These are phyloP conservation scores for Nakaseomyces nivariensis DNA, from an alignment of 1,139 yeast genomes.

Conservation along the genomic window DNA sequence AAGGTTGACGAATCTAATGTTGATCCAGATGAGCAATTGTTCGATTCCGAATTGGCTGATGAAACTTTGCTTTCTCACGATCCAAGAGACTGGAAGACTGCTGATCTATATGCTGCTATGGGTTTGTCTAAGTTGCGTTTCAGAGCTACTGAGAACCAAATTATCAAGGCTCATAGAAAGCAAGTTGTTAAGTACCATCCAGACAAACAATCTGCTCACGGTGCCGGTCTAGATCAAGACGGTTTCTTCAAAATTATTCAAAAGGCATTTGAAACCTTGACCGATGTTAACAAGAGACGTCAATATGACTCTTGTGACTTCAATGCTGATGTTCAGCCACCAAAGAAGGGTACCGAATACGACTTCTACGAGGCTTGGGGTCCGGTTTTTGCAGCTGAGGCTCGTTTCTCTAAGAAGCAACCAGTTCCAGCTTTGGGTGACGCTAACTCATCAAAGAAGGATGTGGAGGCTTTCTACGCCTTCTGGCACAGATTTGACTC, in stretches of 20 bases:
- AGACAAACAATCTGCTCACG: slow-evolving; percentile 74
- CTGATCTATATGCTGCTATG: slow-evolving; percentile 91
- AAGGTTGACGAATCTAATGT: slow-evolving; percentile 55
- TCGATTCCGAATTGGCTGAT: slow-evolving; percentile 64
- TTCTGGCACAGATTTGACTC: slow-evolving; percentile 96
- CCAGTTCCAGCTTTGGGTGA: slow-evolving; percentile 83
- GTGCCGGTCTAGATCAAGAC: slow-evolving; percentile 84
- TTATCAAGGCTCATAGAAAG: slow-evolving; percentile 93
- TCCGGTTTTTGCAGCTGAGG: slow-evolving; percentile 83
- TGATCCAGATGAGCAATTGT: slow-evolving; percentile 65
- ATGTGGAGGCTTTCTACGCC: slow-evolving; percentile 80
- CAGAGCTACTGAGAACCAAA: slow-evolving; percentile 86
- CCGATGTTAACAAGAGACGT: slow-evolving; percentile 76
- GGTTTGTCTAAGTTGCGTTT: slow-evolving; percentile 87
- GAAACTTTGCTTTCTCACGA: slow-evolving; percentile 70
- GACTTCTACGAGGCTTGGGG: slow-evolving; percentile 91
- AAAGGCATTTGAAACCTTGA: slow-evolving; percentile 85
- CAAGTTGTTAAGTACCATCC: slow-evolving; percentile 97
- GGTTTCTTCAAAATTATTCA: slow-evolving; percentile 98
- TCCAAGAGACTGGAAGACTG: slow-evolving; percentile 97
- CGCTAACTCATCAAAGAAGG: slow-evolving; percentile 57
- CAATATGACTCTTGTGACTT: slow-evolving; percentile 95
- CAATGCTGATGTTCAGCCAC: slow-evolving; percentile 76
- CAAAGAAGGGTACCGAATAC: slow-evolving; percentile 50
- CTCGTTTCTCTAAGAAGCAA: slow-evolving; percentile 81